These are phyloP conservation scores for Trichoderma guizhouense DNA, from an alignment of 2,329 filamentous ascomycete genomes.

Conservation along the genomic window DNA sequence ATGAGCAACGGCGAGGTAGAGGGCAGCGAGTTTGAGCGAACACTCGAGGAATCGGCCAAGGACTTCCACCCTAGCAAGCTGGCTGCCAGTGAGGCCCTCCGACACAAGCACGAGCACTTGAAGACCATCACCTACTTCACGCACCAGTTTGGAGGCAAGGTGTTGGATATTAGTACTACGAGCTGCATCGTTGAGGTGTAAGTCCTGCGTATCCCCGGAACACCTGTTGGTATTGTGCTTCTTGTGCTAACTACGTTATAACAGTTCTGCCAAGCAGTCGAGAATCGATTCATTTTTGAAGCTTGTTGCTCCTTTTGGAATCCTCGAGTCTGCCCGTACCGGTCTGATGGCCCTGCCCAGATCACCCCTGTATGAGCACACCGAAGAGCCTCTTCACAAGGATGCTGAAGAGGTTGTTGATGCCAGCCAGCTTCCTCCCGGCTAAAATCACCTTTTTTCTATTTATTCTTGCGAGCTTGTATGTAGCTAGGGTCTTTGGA, in stretches of 20 bases:
- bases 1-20: slow-evolving; percentile 59
- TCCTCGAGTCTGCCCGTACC: slow-evolving; percentile 91
- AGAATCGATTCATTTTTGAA: slow-evolving; percentile 98
- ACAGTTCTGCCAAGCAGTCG: slow-evolving; percentile 81
- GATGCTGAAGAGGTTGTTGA: slow-evolving; percentile 95
- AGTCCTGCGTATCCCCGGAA: slow-evolving; percentile 37
- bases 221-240: background rate
- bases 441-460: slow-evolving; percentile 48
- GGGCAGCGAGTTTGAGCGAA: slow-evolving; percentile 34
- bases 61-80: slow-evolving; percentile 92
- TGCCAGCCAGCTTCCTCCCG: slow-evolving; percentile 87
- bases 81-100: slow-evolving; percentile 79
- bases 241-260: slow-evolving; percentile 24
- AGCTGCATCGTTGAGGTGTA: slow-evolving; percentile 98
- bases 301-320: slow-evolving; percentile 88
- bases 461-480: background rate
- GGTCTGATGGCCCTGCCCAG: slow-evolving; percentile 95
- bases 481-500: slow-evolving; percentile 7
- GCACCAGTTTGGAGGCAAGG: slow-evolving; percentile 97
- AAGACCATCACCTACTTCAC: slow-evolving; percentile 94
- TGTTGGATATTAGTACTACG: slow-evolving; percentile 95
- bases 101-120: slow-evolving; percentile 96
- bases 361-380: slow-evolving; percentile 75
- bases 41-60: slow-evolving; percentile 47
- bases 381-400: slow-evolving; percentile 68